Evolutionary conservation across 768 basidiomycete genomes (phyloP).

Genomic region (Pulveroboletus ravenelii): DNA sequence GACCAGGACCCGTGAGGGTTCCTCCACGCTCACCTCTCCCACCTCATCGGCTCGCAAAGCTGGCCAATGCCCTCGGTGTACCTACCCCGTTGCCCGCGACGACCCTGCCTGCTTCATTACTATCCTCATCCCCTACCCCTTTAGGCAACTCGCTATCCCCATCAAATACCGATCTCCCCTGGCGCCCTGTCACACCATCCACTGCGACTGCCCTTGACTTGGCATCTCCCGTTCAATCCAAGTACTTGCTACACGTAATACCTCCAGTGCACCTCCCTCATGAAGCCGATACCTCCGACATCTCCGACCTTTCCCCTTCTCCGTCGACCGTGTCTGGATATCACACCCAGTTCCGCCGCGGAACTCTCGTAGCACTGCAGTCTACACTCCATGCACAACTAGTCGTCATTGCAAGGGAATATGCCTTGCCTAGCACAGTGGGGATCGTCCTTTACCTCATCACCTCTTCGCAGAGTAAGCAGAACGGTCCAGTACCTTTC

Average conservation of each 20-base stretch:
- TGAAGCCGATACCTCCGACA: constrained; percentile 41
- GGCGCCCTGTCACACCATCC: constrained; percentile 51
- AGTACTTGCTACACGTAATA: constrained; percentile 77
- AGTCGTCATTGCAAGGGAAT: constrained; percentile 86
- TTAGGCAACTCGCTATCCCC: constrained; percentile 16
- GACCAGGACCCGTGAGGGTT: constrained; percentile 38
- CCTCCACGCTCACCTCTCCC: constrained; percentile 69
- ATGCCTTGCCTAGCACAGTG: constrained; percentile 80
- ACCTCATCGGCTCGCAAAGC: constrained; percentile 72
- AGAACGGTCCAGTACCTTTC: constrained; percentile 14
- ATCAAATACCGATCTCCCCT: constrained; percentile 30
- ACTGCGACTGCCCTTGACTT: constrained; percentile 38
- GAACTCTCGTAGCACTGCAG: constrained; percentile 82
- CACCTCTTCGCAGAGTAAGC: constrained; percentile 29
- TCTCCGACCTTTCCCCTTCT: constrained; percentile 46
- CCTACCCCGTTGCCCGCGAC: constrained; percentile 64
- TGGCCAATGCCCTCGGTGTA: constrained; percentile 84
- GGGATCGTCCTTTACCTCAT: constrained; percentile 85
- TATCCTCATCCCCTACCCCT: constrained; percentile 10
- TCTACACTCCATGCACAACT: constrained; percentile 80
- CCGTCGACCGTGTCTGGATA: constrained; percentile 66
- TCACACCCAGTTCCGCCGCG: constrained; percentile 74
- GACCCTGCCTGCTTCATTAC: constrained; percentile 15
- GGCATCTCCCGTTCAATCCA: constrained; percentile 44
- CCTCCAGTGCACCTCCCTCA: constrained; percentile 73